Conservation (phyloP, 768 basidiomycete genomes). For the Leccinum sublutescens region DNA sequence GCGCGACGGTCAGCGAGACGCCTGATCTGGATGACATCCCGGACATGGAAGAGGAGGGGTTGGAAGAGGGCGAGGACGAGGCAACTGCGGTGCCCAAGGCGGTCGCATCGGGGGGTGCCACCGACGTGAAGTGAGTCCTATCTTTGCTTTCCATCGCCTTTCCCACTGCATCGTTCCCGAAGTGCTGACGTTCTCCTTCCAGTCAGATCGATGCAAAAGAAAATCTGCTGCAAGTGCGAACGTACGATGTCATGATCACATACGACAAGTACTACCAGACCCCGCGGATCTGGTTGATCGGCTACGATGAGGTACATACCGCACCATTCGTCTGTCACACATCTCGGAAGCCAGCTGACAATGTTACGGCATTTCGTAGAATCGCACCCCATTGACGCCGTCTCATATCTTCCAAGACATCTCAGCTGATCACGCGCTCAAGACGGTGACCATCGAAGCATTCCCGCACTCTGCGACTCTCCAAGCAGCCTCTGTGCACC, state of each 20-base stretch:
- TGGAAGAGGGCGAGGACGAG: slow-evolving; percentile 86
- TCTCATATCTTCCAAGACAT: slow-evolving; percentile 96
- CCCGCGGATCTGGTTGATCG: slow-evolving; percentile 95
- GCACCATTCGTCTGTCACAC: not conserved
- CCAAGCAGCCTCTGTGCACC: slow-evolving; percentile 92
- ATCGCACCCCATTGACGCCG: slow-evolving; percentile 83
- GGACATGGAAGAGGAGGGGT: slow-evolving; percentile 96
- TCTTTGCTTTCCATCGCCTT: not conserved
- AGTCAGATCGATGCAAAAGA: slow-evolving; percentile 70
- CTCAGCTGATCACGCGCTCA: slow-evolving; percentile 94
- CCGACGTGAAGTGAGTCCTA: slow-evolving; percentile 49
- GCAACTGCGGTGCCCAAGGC: slow-evolving; percentile 68
- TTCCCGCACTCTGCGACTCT: slow-evolving; percentile 92
- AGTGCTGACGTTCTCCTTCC: slow-evolving; percentile 5
- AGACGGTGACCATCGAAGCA: slow-evolving; percentile 97
- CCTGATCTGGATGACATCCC: slow-evolving; percentile 97
- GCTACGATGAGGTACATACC: slow-evolving; percentile 87
- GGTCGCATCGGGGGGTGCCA: slow-evolving; percentile 31
- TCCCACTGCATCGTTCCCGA: not conserved
- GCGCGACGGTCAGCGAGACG: slow-evolving; percentile 49
- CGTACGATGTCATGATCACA: slow-evolving; percentile 99
- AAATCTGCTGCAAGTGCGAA: slow-evolving; percentile 92
- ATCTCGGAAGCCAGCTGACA: slow-evolving; percentile 2
- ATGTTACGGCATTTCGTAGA: slow-evolving; percentile 43
- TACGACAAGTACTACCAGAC: slow-evolving; percentile 99